phyloP scores from a whole-genome alignment of 1,284 basidiomycete species.

The Moesziomyces sp. region DNA sequence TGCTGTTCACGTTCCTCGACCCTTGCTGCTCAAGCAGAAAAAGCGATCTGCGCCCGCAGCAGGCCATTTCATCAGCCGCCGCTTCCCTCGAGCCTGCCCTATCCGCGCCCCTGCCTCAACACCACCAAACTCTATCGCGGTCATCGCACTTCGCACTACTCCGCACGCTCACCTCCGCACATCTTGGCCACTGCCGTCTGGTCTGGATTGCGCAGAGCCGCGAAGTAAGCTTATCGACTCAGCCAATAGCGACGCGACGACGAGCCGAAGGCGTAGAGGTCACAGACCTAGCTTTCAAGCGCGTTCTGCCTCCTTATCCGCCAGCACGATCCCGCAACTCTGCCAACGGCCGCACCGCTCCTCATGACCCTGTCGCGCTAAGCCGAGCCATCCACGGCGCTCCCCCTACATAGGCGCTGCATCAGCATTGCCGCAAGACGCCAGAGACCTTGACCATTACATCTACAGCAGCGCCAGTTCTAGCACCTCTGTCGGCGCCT shows the following conservation, averaged over 20 bases:
- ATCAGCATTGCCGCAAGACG: background rate
- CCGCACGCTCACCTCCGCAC: background rate
- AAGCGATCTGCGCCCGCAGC: constrained; percentile 12
- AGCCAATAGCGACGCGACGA: background rate
- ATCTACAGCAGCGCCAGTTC: background rate
- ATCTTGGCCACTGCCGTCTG: background rate
- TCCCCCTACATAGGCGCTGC: background rate
- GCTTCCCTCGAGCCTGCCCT: background rate
- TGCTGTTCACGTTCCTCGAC: background rate
- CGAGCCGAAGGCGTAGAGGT: background rate
- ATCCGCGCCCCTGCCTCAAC: background rate
- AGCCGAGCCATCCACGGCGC: background rate
- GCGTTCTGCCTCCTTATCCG: background rate
- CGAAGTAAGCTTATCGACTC: background rate
- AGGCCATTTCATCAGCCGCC: constrained; percentile 3
- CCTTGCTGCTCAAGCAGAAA: background rate
- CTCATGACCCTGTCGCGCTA: constrained; percentile 2
- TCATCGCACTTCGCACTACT: background rate
- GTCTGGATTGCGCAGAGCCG: no score
- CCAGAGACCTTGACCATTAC: background rate
- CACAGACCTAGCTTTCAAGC: background rate
- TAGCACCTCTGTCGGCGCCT: background rate
- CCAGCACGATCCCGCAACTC: background rate
- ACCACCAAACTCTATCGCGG: background rate
- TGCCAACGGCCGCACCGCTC: constrained; percentile 8